Evolutionary conservation across 2,329 filamentous ascomycete genomes (phyloP).

Genomic region (Colletotrichum chrysophilum): DNA sequence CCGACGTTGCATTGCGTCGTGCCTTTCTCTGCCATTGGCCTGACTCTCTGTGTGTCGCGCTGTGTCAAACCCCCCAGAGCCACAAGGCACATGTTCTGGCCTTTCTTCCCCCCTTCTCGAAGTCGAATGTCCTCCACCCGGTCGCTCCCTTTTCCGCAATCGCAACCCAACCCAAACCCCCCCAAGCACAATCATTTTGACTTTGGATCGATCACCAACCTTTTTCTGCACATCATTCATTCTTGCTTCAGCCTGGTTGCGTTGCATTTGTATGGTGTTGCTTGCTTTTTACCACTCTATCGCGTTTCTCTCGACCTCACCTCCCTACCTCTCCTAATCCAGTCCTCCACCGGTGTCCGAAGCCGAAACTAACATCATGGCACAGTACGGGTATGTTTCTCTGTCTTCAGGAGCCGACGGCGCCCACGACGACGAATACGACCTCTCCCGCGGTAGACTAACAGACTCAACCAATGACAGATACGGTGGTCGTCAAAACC

Average conservation of each 20-base stretch:
- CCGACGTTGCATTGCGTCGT: background rate
- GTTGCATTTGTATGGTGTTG: slow-evolving; percentile 12
- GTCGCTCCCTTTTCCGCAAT: background rate
- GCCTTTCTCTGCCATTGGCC: background rate
- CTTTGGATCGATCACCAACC: slow-evolving; percentile 4
- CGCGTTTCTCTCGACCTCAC: background rate
- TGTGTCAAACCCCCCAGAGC: background rate
- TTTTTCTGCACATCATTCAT: slow-evolving; percentile 16
- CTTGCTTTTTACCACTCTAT: background rate
- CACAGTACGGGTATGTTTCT: slow-evolving; percentile 52
- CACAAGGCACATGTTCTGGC: slow-evolving; percentile 17
- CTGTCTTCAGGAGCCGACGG: slow-evolving; percentile 17
- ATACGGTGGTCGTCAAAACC: slow-evolving; percentile 61
- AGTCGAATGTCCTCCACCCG: slow-evolving; percentile 12
- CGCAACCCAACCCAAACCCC: background rate
- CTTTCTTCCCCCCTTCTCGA: slow-evolving; percentile 9
- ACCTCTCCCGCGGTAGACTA: slow-evolving; percentile 14
- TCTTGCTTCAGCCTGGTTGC: slow-evolving; percentile 19
- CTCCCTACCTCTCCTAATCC: background rate
- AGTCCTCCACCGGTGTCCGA: background rate
- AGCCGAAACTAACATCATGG: slow-evolving; percentile 41
- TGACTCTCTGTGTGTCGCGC: slow-evolving; percentile 4
- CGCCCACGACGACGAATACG: slow-evolving; percentile 14
- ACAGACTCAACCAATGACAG: slow-evolving; percentile 43
- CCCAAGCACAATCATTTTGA: background rate